phyloP scores from a whole-genome alignment of 805 yeast species.

The Barnettozyma wickerhamii region DNA sequence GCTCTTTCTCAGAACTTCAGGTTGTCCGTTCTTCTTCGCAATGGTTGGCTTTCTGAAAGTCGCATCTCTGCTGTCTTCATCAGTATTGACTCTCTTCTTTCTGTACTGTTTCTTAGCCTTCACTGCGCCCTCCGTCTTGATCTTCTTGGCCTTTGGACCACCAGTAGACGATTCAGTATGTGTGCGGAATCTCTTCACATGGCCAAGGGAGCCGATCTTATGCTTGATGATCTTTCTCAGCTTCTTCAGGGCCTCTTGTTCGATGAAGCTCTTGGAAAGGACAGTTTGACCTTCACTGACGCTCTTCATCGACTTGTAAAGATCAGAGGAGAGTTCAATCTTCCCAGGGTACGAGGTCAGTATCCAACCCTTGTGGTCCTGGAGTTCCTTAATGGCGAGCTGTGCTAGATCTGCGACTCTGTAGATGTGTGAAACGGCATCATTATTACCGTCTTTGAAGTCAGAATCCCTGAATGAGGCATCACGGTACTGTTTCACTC shows the following conservation, averaged over 20 bases:
- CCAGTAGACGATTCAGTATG: constrained; percentile 11
- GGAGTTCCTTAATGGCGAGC: constrained; percentile 52
- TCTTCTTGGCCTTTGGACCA: constrained; percentile 19
- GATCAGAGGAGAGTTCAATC: constrained; percentile 61
- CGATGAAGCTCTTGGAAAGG: constrained; percentile 51
- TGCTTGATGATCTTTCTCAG: constrained; percentile 31
- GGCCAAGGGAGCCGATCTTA: constrained; percentile 28
- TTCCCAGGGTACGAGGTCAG: constrained; percentile 82
- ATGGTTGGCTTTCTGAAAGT: neutral
- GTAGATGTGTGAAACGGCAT: constrained; percentile 44
- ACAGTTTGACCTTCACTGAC: constrained; percentile 53
- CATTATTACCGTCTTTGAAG: constrained; percentile 21
- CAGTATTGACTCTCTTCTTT: constrained; percentile 12
- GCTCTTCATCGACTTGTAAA: constrained; percentile 59
- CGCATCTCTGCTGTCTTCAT: constrained; percentile 5
- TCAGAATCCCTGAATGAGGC: constrained; percentile 35
- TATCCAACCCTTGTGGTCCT: constrained; percentile 60
- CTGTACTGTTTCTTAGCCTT: constrained; percentile 11
- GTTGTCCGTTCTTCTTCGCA: constrained; percentile 11
- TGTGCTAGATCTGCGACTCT: constrained; percentile 72
- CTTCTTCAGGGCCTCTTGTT: constrained; percentile 39
- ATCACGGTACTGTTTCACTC: constrained; percentile 77
- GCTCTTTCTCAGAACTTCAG: constrained; percentile 38
- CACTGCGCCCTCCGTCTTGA: constrained; percentile 6
- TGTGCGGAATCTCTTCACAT: constrained; percentile 14